Evolutionary conservation across 306 rosid species (phyloP), one percentile per base, ranked within the genome.

Genomic region (Rosa rugosa): DNA sequence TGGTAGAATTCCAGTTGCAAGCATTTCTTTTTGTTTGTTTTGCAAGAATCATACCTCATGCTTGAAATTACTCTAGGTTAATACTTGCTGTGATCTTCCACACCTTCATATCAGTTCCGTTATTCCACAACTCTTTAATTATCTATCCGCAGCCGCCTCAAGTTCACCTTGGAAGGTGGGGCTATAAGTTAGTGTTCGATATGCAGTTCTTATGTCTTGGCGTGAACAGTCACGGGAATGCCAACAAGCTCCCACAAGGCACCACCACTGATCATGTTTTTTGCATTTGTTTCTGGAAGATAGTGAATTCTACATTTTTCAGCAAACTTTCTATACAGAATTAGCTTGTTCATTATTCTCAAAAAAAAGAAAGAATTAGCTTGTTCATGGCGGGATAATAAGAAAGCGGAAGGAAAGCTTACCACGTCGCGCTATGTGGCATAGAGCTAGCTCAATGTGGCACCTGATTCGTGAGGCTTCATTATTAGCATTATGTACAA

Each of bases 341-440:
- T 62, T 72, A 73, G 78, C 77, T 54, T 22, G 71, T 67, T 79
- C 59, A 78, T 49, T n/a, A n/a, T n/a, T n/a, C n/a, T n/a, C n/a
- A n/a, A n/a, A n/a, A n/a, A n/a, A n/a, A n/a, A n/a, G n/a, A n/a
- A n/a, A 71, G 49, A 66, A 72, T 62, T 72, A 73, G 78, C 77
- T 54, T 22, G 71, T 67, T 79, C 59, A 78, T 49, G 49, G 45
- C 17, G 71, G 71, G 8, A 14, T 18, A 18, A 8, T 3, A 42
- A 34, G 23, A 38, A 17, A 73, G 64, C 8, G 67, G 34, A 65
- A 62, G 40, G 31, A 22, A 69, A 59, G 75, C 80, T 72, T 89
- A 96, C 99, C 99, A 69, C 91, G 94, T 78, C 93, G 99, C 38
- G 99, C 98, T 64, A 96, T 84, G 85, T 96, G 99, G 80, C 99